These are phyloP conservation scores for Boletus rubescentipes DNA, from an alignment of 768 basidiomycete genomes.

Conservation along the genomic window DNA sequence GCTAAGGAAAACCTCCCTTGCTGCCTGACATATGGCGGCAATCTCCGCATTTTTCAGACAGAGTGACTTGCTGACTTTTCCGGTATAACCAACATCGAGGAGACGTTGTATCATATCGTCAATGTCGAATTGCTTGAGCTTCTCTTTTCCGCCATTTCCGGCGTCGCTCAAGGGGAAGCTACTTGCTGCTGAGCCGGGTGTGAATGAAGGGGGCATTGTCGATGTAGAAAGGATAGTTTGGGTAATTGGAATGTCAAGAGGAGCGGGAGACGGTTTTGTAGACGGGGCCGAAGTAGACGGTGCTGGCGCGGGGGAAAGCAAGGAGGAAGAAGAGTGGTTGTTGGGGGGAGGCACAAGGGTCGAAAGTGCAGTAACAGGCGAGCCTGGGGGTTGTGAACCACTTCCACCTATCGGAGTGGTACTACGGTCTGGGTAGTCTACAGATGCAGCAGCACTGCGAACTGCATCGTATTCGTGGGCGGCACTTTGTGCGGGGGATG, in stretches of 20 bases:
- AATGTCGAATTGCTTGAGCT: slow-evolving; percentile 77
- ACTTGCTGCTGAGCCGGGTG: slow-evolving; percentile 49
- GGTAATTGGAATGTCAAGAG: slow-evolving; percentile 77
- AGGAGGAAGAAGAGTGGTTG: slow-evolving; percentile 40
- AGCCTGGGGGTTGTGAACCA: slow-evolving; percentile 34
- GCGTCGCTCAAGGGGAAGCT: slow-evolving; percentile 39
- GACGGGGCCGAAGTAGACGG: slow-evolving; percentile 13
- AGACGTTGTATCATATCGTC: slow-evolving; percentile 98
- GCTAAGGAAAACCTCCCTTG: slow-evolving; percentile 92
- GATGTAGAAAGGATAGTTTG: slow-evolving; percentile 85
- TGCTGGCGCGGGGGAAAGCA: slow-evolving; percentile 26
- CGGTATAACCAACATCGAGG: slow-evolving; percentile 94
- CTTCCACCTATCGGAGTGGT: slow-evolving; percentile 42
- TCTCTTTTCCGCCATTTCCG: slow-evolving; percentile 51
- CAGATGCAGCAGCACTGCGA: slow-evolving; percentile 34
- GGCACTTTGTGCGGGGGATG: slow-evolving; percentile 41
- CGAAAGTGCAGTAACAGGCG: slow-evolving; percentile 32
- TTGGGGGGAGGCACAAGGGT: slow-evolving; percentile 40
- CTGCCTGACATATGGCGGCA: slow-evolving; percentile 89
- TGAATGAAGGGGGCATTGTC: slow-evolving; percentile 44
- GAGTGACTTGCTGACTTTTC: slow-evolving; percentile 95
- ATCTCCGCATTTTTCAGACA: slow-evolving; percentile 97
- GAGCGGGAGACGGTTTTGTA: slow-evolving; percentile 46
- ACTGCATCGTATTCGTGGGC: slow-evolving; percentile 35
- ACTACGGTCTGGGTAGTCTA: slow-evolving; percentile 32